These are phyloP conservation scores for Penicillium capsulatum DNA, from an alignment of 2,329 filamentous ascomycete genomes.

Conservation along the genomic window DNA sequence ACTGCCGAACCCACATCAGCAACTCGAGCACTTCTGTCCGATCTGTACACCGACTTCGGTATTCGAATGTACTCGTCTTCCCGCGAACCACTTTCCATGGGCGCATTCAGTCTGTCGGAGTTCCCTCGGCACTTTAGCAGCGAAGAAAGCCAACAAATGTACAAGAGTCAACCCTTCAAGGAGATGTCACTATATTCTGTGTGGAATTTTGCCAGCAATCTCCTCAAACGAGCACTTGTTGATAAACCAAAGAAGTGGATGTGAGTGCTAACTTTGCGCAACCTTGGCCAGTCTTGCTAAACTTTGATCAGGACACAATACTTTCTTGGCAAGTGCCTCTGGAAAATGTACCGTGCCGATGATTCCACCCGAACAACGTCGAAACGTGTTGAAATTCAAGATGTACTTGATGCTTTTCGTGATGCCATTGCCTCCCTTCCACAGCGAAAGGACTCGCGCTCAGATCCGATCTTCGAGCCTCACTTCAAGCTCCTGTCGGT, in stretches of 20 bases:
- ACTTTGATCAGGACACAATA: constrained; percentile 54
- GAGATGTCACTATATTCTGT: constrained; percentile 57
- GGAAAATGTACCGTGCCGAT: constrained; percentile 62
- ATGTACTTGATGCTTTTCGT: constrained; percentile 55
- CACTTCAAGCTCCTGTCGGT: constrained; percentile 87
- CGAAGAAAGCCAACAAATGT: constrained; percentile 51
- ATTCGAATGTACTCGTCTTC: constrained; percentile 65
- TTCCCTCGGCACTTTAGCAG: constrained; percentile 59
- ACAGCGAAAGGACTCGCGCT: constrained; percentile 55
- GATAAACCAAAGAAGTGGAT: constrained; percentile 61
- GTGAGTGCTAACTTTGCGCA: constrained; percentile 35
- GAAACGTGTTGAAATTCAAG: constrained; percentile 37
- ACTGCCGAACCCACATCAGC: constrained; percentile 53
- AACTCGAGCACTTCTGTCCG: constrained; percentile 55
- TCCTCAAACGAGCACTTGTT: constrained; percentile 57
- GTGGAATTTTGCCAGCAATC: constrained; percentile 60
- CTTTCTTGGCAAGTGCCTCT: constrained; percentile 66
- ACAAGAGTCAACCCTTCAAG: constrained; percentile 54
- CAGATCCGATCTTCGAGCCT: constrained; percentile 79
- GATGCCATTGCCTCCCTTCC: constrained; percentile 60
- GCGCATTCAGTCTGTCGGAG: constrained; percentile 60
- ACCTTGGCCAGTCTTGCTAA: constrained; percentile 19
- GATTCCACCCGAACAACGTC: constrained; percentile 37
- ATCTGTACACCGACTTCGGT: constrained; percentile 66
- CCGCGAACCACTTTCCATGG: constrained; percentile 64